These are phyloP conservation scores for Gynostemma pentaphyllum DNA, from an alignment of 306 rosid genomes.

Conservation along the genomic window DNA sequence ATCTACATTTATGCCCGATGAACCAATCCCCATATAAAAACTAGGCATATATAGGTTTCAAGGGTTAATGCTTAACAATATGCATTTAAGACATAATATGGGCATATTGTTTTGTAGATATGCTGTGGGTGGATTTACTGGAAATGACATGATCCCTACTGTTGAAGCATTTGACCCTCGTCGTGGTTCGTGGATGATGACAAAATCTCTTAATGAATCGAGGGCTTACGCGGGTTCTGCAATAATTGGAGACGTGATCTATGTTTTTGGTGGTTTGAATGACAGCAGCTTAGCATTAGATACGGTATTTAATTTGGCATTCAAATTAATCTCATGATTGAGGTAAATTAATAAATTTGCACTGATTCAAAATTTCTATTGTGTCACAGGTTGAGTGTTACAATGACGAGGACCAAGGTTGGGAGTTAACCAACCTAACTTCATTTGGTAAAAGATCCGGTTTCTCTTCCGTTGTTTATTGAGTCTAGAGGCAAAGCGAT, in stretches of 20 bases:
- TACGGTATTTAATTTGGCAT: conserved; percentile 15
- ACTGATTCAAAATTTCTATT: not conserved
- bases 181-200: conserved; percentile 22
- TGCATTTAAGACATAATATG: too few species aligned
- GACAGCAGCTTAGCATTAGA: conserved; percentile 14
- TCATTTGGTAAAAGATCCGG: conserved; percentile 33
- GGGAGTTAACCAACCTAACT: conserved; percentile 21
- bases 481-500: conserved; percentile 15
- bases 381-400: conserved; percentile 32
- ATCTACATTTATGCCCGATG: not conserved
- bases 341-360: not conserved
- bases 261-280: conserved; percentile 24
- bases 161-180: conserved; percentile 40
- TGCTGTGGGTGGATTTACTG: conserved; percentile 34
- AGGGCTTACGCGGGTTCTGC: conserved; percentile 23
- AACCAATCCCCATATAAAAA: not conserved
- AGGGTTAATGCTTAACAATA: not conserved
- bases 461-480: conserved; percentile 27
- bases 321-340: not conserved
- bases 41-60: not conserved
- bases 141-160: conserved; percentile 19
- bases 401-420: conserved; percentile 28
- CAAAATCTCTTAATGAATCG: conserved; percentile 18
- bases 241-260: conserved; percentile 26
- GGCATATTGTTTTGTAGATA: conserved; percentile 20